Evolutionary conservation across 106 monocot genomes (phyloP).

Genomic region (Dendrobium catenatum): DNA sequence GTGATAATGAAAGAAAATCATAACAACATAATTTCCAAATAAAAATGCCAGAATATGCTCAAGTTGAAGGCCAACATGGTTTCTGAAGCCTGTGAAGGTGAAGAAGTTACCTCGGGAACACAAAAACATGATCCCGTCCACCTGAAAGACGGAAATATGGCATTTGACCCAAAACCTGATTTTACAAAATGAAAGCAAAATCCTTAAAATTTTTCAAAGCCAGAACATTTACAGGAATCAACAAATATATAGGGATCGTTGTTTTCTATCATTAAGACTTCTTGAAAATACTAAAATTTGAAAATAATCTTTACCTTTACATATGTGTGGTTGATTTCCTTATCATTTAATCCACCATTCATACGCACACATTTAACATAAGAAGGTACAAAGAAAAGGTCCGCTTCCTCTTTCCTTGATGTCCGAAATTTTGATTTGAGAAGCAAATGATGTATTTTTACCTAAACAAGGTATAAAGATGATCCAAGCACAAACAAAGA

Average conservation of each 20-base stretch:
- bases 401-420: constrained; percentile 75
- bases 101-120: constrained; percentile 80
- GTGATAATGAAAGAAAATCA: neutral
- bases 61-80: neutral
- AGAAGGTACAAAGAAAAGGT: constrained; percentile 93
- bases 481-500: neutral
- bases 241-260: neutral
- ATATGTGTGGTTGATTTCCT: constrained; percentile 92
- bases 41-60: neutral
- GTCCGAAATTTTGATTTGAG: constrained; percentile 82
- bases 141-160: constrained; percentile 92
- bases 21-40: neutral
- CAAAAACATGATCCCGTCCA: constrained; percentile 93
- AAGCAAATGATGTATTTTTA: constrained; percentile 81
- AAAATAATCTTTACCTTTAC: constrained; percentile 57
- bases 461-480: constrained; percentile 32
- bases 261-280: neutral
- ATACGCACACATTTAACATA: constrained; percentile 98
- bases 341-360: constrained; percentile 90
- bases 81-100: neutral
- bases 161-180: constrained; percentile 92
- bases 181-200: constrained; percentile 1
- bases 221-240: neutral
- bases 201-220: neutral
- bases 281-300: neutral